Conservation (phyloP, 2,329 filamentous ascomycete genomes). For the Colletotrichum neosansevieriae region DNA sequence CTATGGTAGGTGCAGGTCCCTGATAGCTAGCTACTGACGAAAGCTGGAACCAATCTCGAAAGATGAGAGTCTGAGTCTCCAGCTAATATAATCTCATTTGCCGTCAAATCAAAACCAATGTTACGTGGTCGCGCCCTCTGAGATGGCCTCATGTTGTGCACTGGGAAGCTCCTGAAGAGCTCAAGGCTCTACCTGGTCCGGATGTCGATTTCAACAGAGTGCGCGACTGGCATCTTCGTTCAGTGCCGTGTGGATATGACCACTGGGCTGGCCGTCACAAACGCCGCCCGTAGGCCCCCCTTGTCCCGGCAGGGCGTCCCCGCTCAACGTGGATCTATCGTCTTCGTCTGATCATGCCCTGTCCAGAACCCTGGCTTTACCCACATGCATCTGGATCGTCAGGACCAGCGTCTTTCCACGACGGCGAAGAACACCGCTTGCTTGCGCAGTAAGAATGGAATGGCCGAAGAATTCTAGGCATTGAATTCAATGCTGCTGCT, state of each 20-base stretch:
- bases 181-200: too few relatives aligned
- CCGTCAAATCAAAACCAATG: too few relatives aligned
- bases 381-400: constrained; percentile 15
- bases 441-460: background rate
- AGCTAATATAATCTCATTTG: background rate
- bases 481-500: background rate
- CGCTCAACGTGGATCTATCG: constrained; percentile 5
- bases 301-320: constrained; percentile 24
- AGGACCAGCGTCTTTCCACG: background rate
- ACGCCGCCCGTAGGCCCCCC: constrained; percentile 15
- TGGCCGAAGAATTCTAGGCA: background rate
- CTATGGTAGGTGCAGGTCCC: background rate
- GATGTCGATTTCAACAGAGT: background rate
- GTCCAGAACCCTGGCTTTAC: constrained; percentile 9
- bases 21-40: background rate
- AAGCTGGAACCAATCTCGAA: constrained; percentile 3
- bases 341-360: constrained; percentile 33
- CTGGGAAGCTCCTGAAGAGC: too few relatives aligned
- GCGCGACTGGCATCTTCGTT: background rate
- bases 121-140: background rate
- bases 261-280: constrained; percentile 21
- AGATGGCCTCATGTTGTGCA: background rate
- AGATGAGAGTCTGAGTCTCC: background rate
- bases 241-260: too few relatives aligned
- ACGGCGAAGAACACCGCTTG: background rate